Evolutionary conservation across 2,329 filamentous ascomycete species (phyloP), one percentile per base, ranked within the genome.

Genomic region (Corniculantispora saksenae): DNA sequence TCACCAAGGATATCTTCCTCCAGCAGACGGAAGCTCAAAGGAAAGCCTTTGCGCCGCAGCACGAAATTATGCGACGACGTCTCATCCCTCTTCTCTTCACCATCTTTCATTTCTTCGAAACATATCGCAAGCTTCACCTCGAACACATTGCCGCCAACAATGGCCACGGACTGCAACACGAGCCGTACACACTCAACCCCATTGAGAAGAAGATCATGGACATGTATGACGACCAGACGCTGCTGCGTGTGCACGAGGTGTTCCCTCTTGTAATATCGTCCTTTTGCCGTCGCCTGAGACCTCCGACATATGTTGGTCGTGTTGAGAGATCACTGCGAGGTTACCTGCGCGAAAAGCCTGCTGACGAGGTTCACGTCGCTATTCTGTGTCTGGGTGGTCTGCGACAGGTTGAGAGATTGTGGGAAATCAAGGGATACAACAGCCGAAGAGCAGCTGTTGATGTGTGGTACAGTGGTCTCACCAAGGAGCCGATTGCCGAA

Each of bases 361-460:
- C 86, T 1, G 87, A 89, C 64, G 86, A 89, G 53, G 80, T 89
- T 0, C 87, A 89, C 68, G 83, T 84, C 12, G 84, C 87, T 3
- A 84, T 88, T 15, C 71, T 90, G 12, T 85, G 83, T 51, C 77
- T 89, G 13, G 87, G 87, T 40, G 87, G 87, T 2, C 76, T 90
- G 63, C 81, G 87, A 10, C 85, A 89, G 70, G 86, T 89, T 1
- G 85, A 89, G 69, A 80, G 83, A 53, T 81, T 90, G 43, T 90
- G 87, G 87, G 86, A 89, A 71, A 86, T 87, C 47, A 88, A 88
- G 70, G 86, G 87, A 1, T 90, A 90, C 74, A 89, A 88, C 71
- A 80, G 79, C 60, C 80, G 87, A 38, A 81, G 86, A 64, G 80
- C 80, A 23, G 83, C 84, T 1, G 87, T 90, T 19, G 87, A 90